phyloP scores from a whole-genome alignment of 805 yeast genomes.

The Candida sonorensis region DNA sequence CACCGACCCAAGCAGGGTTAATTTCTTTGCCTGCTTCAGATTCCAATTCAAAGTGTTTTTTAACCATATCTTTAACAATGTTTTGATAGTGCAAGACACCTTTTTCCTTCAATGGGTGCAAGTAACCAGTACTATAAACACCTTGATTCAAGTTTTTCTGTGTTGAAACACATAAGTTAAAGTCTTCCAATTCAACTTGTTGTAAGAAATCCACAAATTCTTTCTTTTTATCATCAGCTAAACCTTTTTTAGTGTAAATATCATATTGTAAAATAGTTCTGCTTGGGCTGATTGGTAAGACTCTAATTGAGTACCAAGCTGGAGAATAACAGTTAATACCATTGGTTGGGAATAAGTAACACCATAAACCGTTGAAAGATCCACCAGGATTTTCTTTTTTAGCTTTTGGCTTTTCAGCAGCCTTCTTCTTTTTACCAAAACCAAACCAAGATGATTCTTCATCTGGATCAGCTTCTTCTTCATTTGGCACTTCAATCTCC shows the following conservation, averaged over 20 bases:
- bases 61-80: conserved; percentile 51
- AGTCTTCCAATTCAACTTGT: conserved; percentile 56
- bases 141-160: conserved; percentile 59
- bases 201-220: conserved; percentile 61
- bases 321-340: conserved; percentile 62
- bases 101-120: conserved; percentile 52
- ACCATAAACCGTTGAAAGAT: conserved; percentile 56
- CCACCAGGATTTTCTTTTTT: conserved; percentile 51
- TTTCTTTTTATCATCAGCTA: conserved; percentile 43
- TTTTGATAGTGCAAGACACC: conserved; percentile 55
- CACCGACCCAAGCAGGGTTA: conserved; percentile 46
- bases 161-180: conserved; percentile 50
- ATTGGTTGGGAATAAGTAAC: conserved; percentile 52
- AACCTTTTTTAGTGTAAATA: conserved; percentile 54
- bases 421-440: conserved; percentile 30
- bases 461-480: conserved; percentile 28
- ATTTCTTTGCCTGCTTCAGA: conserved; percentile 37
- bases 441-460: conserved; percentile 47
- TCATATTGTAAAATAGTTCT: conserved; percentile 55
- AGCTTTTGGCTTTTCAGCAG: conserved; percentile 11
- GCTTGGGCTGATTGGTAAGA: conserved; percentile 45
- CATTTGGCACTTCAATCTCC: conserved; percentile 21
- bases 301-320: conserved; percentile 60
- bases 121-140: conserved; percentile 48
- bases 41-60: conserved; percentile 43